Evolutionary conservation across 768 basidiomycete genomes (phyloP).

Genomic region (Artomyces pyxidatus): DNA sequence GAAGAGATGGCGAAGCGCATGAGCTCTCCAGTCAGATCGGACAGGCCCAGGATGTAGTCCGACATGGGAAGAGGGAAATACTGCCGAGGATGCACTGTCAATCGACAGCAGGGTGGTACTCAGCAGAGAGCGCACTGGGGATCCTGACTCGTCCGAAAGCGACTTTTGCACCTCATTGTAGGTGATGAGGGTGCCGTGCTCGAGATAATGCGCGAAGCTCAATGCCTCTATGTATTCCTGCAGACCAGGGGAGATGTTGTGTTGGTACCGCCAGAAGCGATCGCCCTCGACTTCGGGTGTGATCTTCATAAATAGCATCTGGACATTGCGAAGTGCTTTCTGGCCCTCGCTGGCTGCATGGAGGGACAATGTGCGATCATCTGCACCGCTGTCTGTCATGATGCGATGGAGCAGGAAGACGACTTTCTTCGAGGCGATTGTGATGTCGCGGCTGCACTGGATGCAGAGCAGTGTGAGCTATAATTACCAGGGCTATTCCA

Average conservation of each 20-base stretch:
- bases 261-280: conserved; percentile 71
- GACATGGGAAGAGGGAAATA: conserved; percentile 67
- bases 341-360: conserved; percentile 44
- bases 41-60: conserved; percentile 88
- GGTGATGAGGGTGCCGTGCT: conserved; percentile 58
- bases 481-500: too few relatives aligned
- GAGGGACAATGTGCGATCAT: conserved; percentile 27
- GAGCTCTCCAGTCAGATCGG: conserved; percentile 93
- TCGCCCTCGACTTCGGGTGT: conserved; percentile 55
- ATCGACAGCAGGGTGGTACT: not conserved
- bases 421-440: conserved; percentile 84
- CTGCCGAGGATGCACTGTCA: too few relatives aligned
- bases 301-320: conserved; percentile 53
- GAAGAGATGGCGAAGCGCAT: conserved; percentile 93
- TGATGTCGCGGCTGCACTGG: conserved; percentile 80
- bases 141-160: conserved; percentile 51
- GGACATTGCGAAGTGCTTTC: conserved; percentile 61
- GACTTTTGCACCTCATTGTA: conserved; percentile 59
- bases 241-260: conserved; percentile 68
- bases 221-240: conserved; percentile 96
- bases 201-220: conserved; percentile 81
- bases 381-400: conserved; percentile 33
- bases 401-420: conserved; percentile 90
- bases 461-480: not conserved
- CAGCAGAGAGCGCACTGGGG: not conserved